Conservation (phyloP, 2,329 filamentous ascomycete genomes). For the Microdochium paspali region DNA sequence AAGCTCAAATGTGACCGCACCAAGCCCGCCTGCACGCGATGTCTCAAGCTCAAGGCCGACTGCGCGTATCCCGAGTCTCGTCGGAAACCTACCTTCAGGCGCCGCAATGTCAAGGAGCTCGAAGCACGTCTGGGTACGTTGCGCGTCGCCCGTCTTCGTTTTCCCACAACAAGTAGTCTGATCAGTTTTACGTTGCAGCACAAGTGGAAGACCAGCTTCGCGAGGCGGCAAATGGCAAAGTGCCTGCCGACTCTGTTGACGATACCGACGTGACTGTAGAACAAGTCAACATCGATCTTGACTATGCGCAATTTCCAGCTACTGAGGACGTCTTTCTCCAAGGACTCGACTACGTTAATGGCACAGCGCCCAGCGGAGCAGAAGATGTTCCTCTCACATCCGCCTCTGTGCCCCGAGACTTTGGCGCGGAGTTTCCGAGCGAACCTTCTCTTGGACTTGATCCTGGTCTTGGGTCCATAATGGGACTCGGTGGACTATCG, state of each 20-base stretch:
- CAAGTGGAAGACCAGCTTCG: slow-evolving; percentile 77
- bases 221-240: slow-evolving; percentile 40
- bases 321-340: slow-evolving; percentile 15
- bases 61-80: slow-evolving; percentile 86
- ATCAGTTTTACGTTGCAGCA: slow-evolving; percentile 30
- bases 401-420: neutral
- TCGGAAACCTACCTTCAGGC: slow-evolving; percentile 79
- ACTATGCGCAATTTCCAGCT: slow-evolving; percentile 8
- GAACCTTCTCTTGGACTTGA: neutral
- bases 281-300: slow-evolving; percentile 10
- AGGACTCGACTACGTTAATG: slow-evolving; percentile 14
- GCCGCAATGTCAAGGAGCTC: slow-evolving; percentile 82
- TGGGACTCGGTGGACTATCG: slow-evolving; percentile 64
- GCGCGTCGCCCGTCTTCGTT: slow-evolving; percentile 4
- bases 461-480: slow-evolving; percentile 50
- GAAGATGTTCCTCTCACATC: neutral
- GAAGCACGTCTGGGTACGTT: slow-evolving; percentile 73
- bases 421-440: neutral
- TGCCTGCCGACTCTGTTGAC: slow-evolving; percentile 13
- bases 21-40: slow-evolving; percentile 73
- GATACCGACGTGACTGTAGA: neutral
- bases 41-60: slow-evolving; percentile 61
- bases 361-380: slow-evolving; percentile 7
- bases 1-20: slow-evolving; percentile 83
- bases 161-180: neutral